Conservation (phyloP, 1,284 basidiomycete genomes). For the Thelephora terrestris region DNA sequence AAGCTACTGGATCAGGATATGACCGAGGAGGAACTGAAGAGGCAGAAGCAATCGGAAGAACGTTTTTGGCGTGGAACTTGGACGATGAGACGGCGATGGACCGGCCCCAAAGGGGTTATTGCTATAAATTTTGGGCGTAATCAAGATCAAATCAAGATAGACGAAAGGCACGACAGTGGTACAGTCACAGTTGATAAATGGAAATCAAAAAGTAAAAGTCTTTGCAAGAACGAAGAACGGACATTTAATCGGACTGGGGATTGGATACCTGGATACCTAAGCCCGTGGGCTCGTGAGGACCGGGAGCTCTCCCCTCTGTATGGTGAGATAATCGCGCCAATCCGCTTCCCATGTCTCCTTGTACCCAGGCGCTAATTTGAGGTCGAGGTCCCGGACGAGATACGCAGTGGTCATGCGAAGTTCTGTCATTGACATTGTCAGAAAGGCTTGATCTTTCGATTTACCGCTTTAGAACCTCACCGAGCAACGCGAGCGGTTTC, state of each 20-base stretch:
- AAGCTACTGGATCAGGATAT: slow-evolving; percentile 68
- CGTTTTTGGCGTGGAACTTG: slow-evolving; percentile 70
- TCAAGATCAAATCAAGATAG: background rate
- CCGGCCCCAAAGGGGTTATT: slow-evolving; percentile 20
- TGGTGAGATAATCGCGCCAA: background rate
- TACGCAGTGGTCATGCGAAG: slow-evolving; percentile 12
- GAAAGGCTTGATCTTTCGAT: too few relatives aligned
- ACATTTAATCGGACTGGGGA: too few relatives aligned
- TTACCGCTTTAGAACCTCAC: background rate
- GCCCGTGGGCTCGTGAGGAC: background rate
- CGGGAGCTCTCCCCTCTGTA: background rate
- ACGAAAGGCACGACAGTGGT: too few relatives aligned
- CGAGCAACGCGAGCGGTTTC: slow-evolving; percentile 13
- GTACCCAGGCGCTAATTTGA: background rate
- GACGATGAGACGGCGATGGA: slow-evolving; percentile 14
- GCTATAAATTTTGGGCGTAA: slow-evolving; percentile 25
- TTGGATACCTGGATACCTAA: background rate
- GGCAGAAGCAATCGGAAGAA: slow-evolving; percentile 65
- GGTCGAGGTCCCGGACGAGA: background rate
- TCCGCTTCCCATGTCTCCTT: slow-evolving; percentile 7
- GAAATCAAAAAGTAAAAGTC: too few relatives aligned
- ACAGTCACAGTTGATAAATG: too few relatives aligned
- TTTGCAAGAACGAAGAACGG: too few relatives aligned
- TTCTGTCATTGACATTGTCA: slow-evolving; percentile 4
- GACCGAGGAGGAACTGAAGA: slow-evolving; percentile 51